Evolutionary conservation across 1,284 basidiomycete genomes (phyloP).

Genomic region (Sanghuangporus weigelae): DNA sequence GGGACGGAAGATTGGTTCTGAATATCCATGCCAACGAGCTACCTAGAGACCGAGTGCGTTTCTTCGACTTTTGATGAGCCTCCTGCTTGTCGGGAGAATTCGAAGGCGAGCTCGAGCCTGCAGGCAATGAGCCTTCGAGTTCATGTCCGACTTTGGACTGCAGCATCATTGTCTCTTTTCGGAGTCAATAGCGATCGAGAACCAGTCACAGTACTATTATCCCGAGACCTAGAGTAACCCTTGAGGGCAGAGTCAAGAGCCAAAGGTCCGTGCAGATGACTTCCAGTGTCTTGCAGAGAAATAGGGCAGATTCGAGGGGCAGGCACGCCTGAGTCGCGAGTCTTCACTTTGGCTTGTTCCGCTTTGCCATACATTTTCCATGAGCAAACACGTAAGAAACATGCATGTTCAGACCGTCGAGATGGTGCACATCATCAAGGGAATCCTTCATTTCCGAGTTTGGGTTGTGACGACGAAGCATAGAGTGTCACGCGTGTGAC

Average conservation of each 20-base stretch:
- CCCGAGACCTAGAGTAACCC: background rate
- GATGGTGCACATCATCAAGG: background rate
- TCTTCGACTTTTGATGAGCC: background rate
- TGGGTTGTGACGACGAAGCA: too few relatives aligned
- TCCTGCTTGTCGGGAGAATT: background rate
- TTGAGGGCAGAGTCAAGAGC: background rate
- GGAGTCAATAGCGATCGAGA: background rate
- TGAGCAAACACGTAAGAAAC: background rate
- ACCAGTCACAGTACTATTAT: background rate
- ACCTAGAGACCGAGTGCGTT: background rate
- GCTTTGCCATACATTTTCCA: background rate
- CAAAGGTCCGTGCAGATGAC: background rate
- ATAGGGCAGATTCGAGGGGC: background rate
- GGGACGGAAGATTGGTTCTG: slow-evolving; percentile 62
- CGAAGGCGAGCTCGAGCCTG: background rate
- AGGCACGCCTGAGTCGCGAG: background rate
- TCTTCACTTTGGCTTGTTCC: background rate
- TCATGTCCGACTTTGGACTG: background rate
- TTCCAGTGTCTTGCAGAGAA: background rate
- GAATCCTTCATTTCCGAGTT: background rate
- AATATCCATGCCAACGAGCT: slow-evolving; percentile 47
- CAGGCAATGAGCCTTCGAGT: background rate
- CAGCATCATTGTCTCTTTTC: background rate
- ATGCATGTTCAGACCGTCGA: background rate
- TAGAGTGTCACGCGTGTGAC: too few relatives aligned